Percentiles rank a stretch among this genome's conserved stretches.
Evolutionary conservation across 1,284 basidiomycete genomes (phyloP).

Genomic region (Ustilago xerochloae): DNA sequence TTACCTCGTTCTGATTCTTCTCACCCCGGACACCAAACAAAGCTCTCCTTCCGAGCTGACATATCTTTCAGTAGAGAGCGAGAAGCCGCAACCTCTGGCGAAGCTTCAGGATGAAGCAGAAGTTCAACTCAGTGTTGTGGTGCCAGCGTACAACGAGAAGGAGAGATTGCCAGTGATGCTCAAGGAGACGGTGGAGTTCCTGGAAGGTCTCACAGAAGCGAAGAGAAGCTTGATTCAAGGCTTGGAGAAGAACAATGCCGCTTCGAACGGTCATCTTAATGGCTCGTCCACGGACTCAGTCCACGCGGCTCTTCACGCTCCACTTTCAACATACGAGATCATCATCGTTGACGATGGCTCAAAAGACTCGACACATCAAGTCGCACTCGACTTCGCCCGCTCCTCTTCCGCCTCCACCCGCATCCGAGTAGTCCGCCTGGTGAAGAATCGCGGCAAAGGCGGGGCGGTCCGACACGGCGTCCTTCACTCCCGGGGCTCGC

Average conservation of each 20-base stretch:
- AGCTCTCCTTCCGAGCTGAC: slow-evolving; percentile 11
- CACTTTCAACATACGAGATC: slow-evolving; percentile 73
- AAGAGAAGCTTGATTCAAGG: slow-evolving; percentile 22
- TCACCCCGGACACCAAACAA: slow-evolving; percentile 24
- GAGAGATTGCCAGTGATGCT: slow-evolving; percentile 84
- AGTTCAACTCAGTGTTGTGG: slow-evolving; percentile 77
- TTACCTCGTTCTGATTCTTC: slow-evolving; percentile 24
- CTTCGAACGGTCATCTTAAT: neutral
- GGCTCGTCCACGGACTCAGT: neutral
- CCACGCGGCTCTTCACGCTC: slow-evolving; percentile 14
- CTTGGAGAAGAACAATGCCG: neutral
- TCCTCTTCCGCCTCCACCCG: slow-evolving; percentile 71
- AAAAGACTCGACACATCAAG: slow-evolving; percentile 77
- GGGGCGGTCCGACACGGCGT: slow-evolving; percentile 82
- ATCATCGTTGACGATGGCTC: slow-evolving; percentile 91
- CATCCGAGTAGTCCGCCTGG: slow-evolving; percentile 81
- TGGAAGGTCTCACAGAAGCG: slow-evolving; percentile 68
- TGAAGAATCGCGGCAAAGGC: slow-evolving; percentile 87
- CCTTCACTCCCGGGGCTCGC: slow-evolving; percentile 78
- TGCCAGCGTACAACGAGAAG: slow-evolving; percentile 91
- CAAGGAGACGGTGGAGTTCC: slow-evolving; percentile 73
- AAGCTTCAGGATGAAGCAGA: slow-evolving; percentile 13
- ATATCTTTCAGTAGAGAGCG: neutral
- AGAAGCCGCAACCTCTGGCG: slow-evolving; percentile 17
- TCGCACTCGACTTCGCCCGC: slow-evolving; percentile 77